Evolutionary conservation across 148 eudicot species (phyloP).

Genomic region (Rhododendron mucronatum): DNA sequence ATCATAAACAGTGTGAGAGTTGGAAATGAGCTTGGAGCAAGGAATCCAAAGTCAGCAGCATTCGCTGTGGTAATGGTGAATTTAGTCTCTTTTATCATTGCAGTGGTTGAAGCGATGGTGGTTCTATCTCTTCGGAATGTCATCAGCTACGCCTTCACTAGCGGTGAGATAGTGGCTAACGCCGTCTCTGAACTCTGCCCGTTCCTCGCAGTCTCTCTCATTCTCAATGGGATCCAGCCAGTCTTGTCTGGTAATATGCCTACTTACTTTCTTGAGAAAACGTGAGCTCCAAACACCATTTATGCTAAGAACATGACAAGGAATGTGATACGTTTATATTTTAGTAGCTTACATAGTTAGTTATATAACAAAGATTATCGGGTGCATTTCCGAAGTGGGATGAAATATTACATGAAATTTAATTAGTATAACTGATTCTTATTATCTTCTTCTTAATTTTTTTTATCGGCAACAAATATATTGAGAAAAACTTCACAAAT

Average conservation of each 20-base stretch:
- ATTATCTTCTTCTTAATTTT: no score
- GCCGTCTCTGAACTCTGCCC: constrained; percentile 50
- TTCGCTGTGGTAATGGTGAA: constrained; percentile 44
- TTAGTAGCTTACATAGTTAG: no score
- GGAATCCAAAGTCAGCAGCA: constrained; percentile 48
- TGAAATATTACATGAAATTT: no score
- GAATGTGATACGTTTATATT: no score
- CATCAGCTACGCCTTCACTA: constrained; percentile 48
- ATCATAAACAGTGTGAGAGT: constrained; percentile 41
- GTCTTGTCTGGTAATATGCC: constrained; percentile 48
- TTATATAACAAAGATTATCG: no score
- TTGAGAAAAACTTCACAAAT: no score
- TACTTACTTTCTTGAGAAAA: neutral
- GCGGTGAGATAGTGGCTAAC: constrained; percentile 38
- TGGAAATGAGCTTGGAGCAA: constrained; percentile 58
- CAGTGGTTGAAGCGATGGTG: constrained; percentile 29
- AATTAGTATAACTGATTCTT: no score
- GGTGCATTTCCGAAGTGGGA: no score
- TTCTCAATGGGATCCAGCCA: constrained; percentile 58
- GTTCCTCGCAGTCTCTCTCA: constrained; percentile 33
- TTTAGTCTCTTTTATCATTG: constrained; percentile 26
- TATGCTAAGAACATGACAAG: no score
- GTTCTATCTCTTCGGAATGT: constrained; percentile 34
- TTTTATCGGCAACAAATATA: no score
- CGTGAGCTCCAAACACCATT: no score